Percentiles rank a stretch among this genome's conserved stretches.
Evolutionary conservation across 2,329 filamentous ascomycete genomes (phyloP).

Genomic region (Simplicillium aogashimaense): DNA sequence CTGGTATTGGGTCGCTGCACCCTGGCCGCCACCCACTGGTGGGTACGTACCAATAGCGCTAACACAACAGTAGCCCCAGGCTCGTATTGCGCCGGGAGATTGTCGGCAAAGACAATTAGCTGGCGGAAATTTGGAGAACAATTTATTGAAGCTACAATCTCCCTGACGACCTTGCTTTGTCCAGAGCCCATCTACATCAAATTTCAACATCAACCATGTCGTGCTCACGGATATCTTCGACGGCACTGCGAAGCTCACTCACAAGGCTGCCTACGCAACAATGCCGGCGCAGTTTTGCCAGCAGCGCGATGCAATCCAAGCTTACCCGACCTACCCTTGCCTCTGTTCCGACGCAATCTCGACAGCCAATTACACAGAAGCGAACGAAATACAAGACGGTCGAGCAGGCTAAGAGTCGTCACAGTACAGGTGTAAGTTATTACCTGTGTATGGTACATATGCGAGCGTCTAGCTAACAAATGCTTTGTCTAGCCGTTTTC

Average conservation of each 20-base stretch:
- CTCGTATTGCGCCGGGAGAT: slow-evolving; percentile 1
- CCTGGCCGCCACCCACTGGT: no score
- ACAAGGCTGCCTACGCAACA: slow-evolving; percentile 20
- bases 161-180: neutral
- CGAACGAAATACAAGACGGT: slow-evolving; percentile 40
- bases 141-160: slow-evolving; percentile 3
- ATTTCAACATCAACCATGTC: slow-evolving; percentile 22
- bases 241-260: slow-evolving; percentile 22
- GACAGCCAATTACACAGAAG: slow-evolving; percentile 25
- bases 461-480: slow-evolving; percentile 5
- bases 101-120: slow-evolving; percentile 6
- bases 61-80: no score
- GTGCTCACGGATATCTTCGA: slow-evolving; percentile 23
- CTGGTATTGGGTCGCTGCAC: no score
- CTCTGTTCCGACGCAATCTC: slow-evolving; percentile 18
- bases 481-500: slow-evolving; percentile 64
- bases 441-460: neutral
- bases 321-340: slow-evolving; percentile 23
- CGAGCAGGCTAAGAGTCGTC: slow-evolving; percentile 48
- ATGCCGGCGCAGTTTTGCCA: slow-evolving; percentile 33
- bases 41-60: no score
- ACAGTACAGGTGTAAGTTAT: slow-evolving; percentile 41
- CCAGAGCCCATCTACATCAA: no score
- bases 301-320: slow-evolving; percentile 22
- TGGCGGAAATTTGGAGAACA: slow-evolving; percentile 4